Base-by-base conservation (phyloP, 345 rosid genomes). In the Iberis pinnata region DNA sequence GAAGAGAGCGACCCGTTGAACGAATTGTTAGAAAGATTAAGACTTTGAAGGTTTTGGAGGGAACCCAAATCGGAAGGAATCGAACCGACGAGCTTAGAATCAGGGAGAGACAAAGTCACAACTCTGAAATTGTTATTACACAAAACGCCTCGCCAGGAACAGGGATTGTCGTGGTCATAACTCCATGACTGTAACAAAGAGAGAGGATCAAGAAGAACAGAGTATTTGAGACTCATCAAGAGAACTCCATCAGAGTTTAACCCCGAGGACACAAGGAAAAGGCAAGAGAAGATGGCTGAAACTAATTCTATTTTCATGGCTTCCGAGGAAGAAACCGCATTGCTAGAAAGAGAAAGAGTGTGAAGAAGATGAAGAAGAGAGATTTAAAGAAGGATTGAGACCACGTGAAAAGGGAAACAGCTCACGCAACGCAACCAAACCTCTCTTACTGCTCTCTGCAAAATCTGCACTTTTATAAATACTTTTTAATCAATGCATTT, bases 21-120 rank as follows among this genome's bases (percentile, higher is more conserved):
- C n/a, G 77, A 88, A 72, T 88, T 92, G 73, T 80, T 84, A 22
- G 95, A 87, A 0, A 88, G 79, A 36, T 92, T 77, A 43, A 92
- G 82, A 8, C 16, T 71, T 57, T 77, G 81, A 8, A 92, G 88
- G 69, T 64, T 47, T 43, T 65, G 56, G 57, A 88, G 63, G 58
- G 69, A 61, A 50, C 86, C 89, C 44, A 88, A 76, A 76, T 80
- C 78, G 44, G 89, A 66, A 20, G 96, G 88, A 52, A 92, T 80
- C 7, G 83, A 77, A 15, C 95, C 98, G 3, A 63, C 70, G 43
- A 92, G 86, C 56, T 69, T 80, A 39, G 80, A 81, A 43, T 65
- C 80, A 0, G 88, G 84, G 12, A 92, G 86, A 26, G 82, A 74
- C 51, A 92, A 46, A 12, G 68, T 70, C 0, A 72, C 76, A 17